These are phyloP conservation scores for Globisporangium paroecandrum DNA, from an alignment of 352 stramenopile species.

Conservation along the genomic window DNA sequence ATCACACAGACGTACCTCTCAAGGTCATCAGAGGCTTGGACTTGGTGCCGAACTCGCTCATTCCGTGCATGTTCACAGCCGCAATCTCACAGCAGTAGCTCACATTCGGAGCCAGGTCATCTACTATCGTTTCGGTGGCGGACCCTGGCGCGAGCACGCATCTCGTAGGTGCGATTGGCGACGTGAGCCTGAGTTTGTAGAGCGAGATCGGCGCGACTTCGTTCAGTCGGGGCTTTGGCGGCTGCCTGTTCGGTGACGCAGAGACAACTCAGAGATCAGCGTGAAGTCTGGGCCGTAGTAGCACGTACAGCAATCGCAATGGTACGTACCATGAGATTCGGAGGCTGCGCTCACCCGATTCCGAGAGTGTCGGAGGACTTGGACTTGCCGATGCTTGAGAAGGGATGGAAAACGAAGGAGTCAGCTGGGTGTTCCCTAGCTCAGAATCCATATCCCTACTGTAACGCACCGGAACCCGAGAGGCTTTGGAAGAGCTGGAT, in stretches of 20 bases:
- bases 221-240: conserved; percentile 29
- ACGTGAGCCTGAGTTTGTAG: conserved; percentile 53
- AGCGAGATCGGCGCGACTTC: conserved; percentile 58
- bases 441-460: no score
- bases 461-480: conserved; percentile 32
- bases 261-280: neutral
- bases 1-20: conserved; percentile 11
- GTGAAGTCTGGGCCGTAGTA: neutral
- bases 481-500: conserved; percentile 40
- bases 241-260: conserved; percentile 19
- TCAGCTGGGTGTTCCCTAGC: neutral
- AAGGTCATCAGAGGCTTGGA: conserved; percentile 31
- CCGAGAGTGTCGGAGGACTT: conserved; percentile 19
- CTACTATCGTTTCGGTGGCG: conserved; percentile 26
- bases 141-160: conserved; percentile 30
- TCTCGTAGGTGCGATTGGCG: conserved; percentile 1
- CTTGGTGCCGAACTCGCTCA: conserved; percentile 42
- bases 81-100: conserved; percentile 45
- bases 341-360: conserved; percentile 22
- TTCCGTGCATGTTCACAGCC: conserved; percentile 54
- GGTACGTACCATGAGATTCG: conserved; percentile 32
- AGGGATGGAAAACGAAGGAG: neutral
- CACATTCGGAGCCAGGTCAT: conserved; percentile 32
- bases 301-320: neutral
- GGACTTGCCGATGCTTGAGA: conserved; percentile 35